A percentile compares a stretch with the other conserved stretches of the same genome.
phyloP scores from a whole-genome alignment of 2,329 filamentous ascomycete species.

The Sclerotinia glacialis region DNA sequence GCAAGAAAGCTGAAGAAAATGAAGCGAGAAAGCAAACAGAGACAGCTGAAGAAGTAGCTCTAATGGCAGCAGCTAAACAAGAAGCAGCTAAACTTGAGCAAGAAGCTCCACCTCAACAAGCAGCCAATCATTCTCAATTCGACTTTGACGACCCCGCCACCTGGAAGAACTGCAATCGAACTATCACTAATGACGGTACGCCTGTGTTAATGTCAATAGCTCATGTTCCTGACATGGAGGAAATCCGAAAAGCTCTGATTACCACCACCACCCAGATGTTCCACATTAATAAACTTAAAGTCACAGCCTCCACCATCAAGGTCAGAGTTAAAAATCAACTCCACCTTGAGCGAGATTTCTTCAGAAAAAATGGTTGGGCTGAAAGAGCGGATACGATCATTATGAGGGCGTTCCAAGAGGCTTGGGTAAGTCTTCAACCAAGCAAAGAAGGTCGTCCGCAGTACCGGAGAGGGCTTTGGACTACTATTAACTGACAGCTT shows the following conservation, averaged over 20 bases:
- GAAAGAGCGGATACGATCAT: background rate
- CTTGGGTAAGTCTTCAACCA: conserved; percentile 1
- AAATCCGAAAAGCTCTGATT: background rate
- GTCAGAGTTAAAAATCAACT: background rate
- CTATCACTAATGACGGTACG: background rate
- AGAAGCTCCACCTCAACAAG: background rate
- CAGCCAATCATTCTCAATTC: background rate
- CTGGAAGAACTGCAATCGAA: too few species aligned
- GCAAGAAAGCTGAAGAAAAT: background rate
- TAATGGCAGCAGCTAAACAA: background rate
- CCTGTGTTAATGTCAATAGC: fast-evolving
- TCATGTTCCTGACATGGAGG: background rate
- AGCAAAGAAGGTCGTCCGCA: background rate
- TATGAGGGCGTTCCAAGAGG: background rate
- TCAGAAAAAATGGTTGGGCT: background rate
- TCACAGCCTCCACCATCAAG: background rate
- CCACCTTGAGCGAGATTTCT: background rate
- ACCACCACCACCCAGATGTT: background rate
- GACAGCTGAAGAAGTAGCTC: background rate
- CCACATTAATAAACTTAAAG: background rate
- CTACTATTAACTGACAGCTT: background rate
- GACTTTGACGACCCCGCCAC: background rate
- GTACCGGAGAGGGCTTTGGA: background rate
- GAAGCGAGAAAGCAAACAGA: background rate
- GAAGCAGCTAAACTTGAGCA: background rate